Evolutionary conservation across 129 eudicot species (phyloP), one percentile per base, ranked within the genome.

Genomic region (Glebionis coronaria): DNA sequence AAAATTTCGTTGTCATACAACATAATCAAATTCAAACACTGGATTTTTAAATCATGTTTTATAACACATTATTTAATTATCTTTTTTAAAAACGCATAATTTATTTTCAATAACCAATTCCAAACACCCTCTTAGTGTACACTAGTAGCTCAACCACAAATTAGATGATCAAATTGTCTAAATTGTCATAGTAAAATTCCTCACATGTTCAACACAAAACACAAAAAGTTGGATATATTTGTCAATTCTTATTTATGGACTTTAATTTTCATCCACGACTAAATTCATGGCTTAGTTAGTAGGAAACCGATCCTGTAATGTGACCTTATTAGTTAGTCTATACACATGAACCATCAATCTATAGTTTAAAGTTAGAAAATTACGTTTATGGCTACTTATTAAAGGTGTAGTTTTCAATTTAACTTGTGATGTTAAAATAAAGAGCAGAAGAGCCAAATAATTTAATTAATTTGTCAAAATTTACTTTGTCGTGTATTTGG

Each of bases 241-340:
- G 28, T 64, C 63, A 65, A 23, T 12, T 55, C 49, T 15, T 15
- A 12, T 27, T 53, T 45, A 15, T 10, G 5, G 29, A 73, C 79
- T 57, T 66, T 31, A 45, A 67, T 47, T 74, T 38, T 74, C 68
- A 74, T 66, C 79, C 68, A 66, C 61, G 14, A 35, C 61, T 31
- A 56, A 65, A 66, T 47, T 74, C 61, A 20, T 74, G 68, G 68
- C 68, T 65, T 56, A 66, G 23, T 21, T 59, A 65, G 15, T 20
- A 15, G 29, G 61, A 65, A 44, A n/a, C 8, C 20, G 20, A 65
- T 55, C 28, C 44, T 66, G 7, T 74, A 74, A 46, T 8, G 79
- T 74, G 79, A 66, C 67, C 47, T 47, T n/a, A 74, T 66, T 74
- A 18, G 57, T 46, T 66, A 46, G 31, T 49, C 61, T 29, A 29